Evolutionary conservation across 75 land plant species (phyloP), one percentile per base, ranked within the genome.

Genomic region (Adiantum capillusveneris): DNA sequence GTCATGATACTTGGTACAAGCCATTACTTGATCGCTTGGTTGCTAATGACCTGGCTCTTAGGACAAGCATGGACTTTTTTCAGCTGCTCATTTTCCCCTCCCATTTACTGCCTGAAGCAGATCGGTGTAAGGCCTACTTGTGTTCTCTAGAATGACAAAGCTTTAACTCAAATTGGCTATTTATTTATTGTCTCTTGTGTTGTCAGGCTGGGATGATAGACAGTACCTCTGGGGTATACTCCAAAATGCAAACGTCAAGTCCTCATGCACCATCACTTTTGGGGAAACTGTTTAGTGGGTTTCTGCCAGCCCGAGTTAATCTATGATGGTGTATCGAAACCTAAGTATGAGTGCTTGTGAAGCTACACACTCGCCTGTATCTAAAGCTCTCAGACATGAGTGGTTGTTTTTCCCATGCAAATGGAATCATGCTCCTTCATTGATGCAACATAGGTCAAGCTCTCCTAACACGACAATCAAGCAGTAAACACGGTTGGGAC

Each of bases 61-160:
- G 65, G 65, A 79, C 75, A 57, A 74, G 63, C 27, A 19, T 81
- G 51, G 70, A 78, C 58, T 78, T 81, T 34, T 65, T 72, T 56
- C 87, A 87, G 21, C 87, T 87, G 55, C 60, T 87, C 19, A 84
- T 87, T 44, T 83, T 78, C 53, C 69, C 87, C 37, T 87, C 91
- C 49, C 75, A 54, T 29, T 74, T 62, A 42, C 69, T 87, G 25
- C 84, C 84, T 39, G 69, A 72, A 34, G 67, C 60, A 25, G 71
- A 75, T 25, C 81, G 80, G 60, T 76, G 91, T 87, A 87, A 87
- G 81, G 1, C 12, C 12, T 59, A 2, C 2, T 24, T 3, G 2
- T 19, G 5, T 3, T 13, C 30, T 54, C 7, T 25, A 20, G 14
- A 17, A 46, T n/a, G 14, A 6, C 14, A n/a, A 7, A 46, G 57